Evolutionary conservation across 768 basidiomycete species (phyloP).

Genomic region (Kwoniella dendrophila): DNA sequence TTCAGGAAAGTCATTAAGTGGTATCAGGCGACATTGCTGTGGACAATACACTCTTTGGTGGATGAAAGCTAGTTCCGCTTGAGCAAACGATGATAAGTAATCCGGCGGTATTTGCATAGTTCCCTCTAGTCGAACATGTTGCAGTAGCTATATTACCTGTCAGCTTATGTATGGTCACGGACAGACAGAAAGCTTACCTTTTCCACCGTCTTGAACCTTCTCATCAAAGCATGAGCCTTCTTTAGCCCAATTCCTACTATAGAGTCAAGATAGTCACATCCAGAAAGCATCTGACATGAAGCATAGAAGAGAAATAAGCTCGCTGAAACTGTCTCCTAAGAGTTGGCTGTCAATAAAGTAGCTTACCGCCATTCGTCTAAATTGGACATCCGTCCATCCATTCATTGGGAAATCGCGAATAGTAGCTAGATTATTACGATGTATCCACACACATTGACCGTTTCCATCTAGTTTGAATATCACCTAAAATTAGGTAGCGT

Average conservation of each 20-base stretch:
- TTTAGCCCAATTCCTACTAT: constrained; percentile 91
- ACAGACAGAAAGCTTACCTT: constrained; percentile 57
- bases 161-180: not conserved
- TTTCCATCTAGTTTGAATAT: constrained; percentile 85
- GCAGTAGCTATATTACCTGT: constrained; percentile 61
- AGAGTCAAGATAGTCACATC: constrained; percentile 66
- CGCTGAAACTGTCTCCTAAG: no score
- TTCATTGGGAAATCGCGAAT: constrained; percentile 71
- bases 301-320: no score
- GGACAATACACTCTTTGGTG: constrained; percentile 94
- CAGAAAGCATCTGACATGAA: constrained; percentile 52
- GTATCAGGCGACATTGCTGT: constrained; percentile 64
- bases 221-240: constrained; percentile 79
- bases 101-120: constrained; percentile 75
- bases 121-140: constrained; percentile 75
- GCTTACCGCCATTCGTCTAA: constrained; percentile 79
- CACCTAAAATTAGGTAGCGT: constrained; percentile 35
- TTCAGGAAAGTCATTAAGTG: constrained; percentile 66
- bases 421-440: constrained; percentile 54
- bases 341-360: no score
- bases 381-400: constrained; percentile 87
- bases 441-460: constrained; percentile 58
- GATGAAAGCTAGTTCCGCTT: constrained; percentile 88
- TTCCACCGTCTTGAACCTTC: constrained; percentile 82
- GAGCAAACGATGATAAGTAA: constrained; percentile 72